Evolutionary conservation across 352 stramenopile species (phyloP).

Genomic region (Stramenopiles sp.): DNA sequence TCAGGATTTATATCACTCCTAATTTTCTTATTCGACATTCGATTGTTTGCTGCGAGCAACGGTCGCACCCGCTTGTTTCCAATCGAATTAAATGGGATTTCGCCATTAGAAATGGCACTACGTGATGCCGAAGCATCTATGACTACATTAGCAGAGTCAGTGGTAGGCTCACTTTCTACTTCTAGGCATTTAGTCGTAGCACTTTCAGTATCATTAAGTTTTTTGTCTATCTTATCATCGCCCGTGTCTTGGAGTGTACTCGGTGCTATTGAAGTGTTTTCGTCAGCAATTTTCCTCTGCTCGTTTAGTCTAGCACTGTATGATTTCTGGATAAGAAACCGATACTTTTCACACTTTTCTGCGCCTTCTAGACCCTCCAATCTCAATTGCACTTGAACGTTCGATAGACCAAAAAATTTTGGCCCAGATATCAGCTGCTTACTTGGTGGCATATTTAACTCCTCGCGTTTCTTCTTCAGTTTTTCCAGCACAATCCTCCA

Average conservation of each 20-base stretch:
- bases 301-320: background rate
- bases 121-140: too few species aligned
- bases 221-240: too few species aligned
- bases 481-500: background rate
- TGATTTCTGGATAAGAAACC: background rate
- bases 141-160: background rate
- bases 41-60: background rate
- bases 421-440: background rate
- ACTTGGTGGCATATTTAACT: background rate
- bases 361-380: background rate
- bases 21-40: background rate
- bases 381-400: background rate
- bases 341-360: conserved; percentile 5
- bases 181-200: too few species aligned
- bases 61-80: background rate
- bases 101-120: too few species aligned
- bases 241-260: too few species aligned
- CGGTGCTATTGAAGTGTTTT: background rate
- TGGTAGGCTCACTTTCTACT: background rate
- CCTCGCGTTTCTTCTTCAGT: background rate
- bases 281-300: background rate
- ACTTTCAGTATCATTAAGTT: too few species aligned
- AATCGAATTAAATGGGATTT: background rate
- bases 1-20: background rate
- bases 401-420: conserved; percentile 5